Percentiles rank a stretch among this genome's conserved stretches.
Conservation (phyloP, 345 rosid species). For the Geranium rotundifolium region DNA sequence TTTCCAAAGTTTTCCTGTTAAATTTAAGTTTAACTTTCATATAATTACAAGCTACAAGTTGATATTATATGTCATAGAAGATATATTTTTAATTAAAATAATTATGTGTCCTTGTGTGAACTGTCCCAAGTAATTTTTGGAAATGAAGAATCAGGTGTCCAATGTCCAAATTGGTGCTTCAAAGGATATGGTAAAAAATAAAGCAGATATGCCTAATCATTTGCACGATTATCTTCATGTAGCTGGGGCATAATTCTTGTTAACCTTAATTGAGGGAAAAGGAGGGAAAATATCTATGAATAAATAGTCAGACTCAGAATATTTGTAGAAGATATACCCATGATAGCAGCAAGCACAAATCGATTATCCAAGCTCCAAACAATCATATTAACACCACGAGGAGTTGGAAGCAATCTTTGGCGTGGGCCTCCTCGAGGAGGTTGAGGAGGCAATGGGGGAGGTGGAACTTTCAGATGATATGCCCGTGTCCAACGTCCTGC, state of each 20-base stretch:
- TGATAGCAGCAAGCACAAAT: slow-evolving; percentile 96
- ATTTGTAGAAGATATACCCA: slow-evolving; percentile 51
- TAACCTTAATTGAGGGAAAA: background rate
- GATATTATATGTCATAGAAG: no score
- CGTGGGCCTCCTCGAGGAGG: slow-evolving; percentile 99
- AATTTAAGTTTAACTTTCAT: no score
- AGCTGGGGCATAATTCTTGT: background rate
- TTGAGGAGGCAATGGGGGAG: slow-evolving; percentile 96
- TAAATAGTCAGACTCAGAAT: slow-evolving; percentile 7
- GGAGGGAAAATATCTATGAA: background rate
- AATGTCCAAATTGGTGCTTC: no score
- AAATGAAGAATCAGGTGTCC: no score
- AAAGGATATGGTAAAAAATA: no score
- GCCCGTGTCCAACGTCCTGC: slow-evolving; percentile 82
- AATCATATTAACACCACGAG: slow-evolving; percentile 99
- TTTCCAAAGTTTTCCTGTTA: no score
- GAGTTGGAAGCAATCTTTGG: slow-evolving; percentile 91
- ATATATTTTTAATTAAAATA: no score
- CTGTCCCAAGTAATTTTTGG: no score
- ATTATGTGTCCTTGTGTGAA: no score
- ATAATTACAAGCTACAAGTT: no score
- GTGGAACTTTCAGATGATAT: slow-evolving; percentile 96
- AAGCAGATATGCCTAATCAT: no score
- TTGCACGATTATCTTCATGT: background rate
- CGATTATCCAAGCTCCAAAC: slow-evolving; percentile 99